These are phyloP conservation scores for Rhizophagus sp. DNA, from an alignment of 192 early-diverging fungal genomes.

Conservation along the genomic window DNA sequence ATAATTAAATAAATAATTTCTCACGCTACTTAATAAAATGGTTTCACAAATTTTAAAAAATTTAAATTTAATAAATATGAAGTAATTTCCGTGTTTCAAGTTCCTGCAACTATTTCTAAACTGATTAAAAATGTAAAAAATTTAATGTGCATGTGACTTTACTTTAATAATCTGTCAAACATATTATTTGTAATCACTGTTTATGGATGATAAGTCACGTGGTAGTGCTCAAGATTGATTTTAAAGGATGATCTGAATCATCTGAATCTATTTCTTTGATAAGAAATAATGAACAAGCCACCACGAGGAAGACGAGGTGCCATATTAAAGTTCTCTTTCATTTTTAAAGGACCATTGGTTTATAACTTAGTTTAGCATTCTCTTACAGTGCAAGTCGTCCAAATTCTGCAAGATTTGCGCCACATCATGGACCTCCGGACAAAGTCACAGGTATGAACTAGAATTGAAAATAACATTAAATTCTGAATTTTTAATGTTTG, in stretches of 20 bases:
- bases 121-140: background rate
- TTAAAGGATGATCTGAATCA: too few relatives aligned
- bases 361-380: too few relatives aligned
- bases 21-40: background rate
- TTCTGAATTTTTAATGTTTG: background rate
- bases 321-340: too few relatives aligned
- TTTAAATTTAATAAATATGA: background rate
- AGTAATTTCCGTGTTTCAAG: background rate
- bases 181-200: background rate
- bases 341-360: too few relatives aligned
- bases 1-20: background rate
- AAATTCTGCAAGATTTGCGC: background rate
- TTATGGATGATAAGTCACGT: too few relatives aligned
- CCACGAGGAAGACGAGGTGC: too few relatives aligned
- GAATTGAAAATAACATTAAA: background rate
- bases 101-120: background rate
- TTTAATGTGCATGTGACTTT: background rate
- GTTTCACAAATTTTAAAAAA: background rate
- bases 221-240: too few relatives aligned
- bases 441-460: background rate
- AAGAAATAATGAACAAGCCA: too few relatives aligned
- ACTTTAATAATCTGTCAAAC: background rate
- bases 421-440: background rate
- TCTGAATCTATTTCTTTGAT: too few relatives aligned
- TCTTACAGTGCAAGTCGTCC: background rate